Evolutionary conservation across 192 early-diverging fungal species (phyloP), one percentile per base, ranked within the genome.

Genomic region (Glomus cerebriforme): DNA sequence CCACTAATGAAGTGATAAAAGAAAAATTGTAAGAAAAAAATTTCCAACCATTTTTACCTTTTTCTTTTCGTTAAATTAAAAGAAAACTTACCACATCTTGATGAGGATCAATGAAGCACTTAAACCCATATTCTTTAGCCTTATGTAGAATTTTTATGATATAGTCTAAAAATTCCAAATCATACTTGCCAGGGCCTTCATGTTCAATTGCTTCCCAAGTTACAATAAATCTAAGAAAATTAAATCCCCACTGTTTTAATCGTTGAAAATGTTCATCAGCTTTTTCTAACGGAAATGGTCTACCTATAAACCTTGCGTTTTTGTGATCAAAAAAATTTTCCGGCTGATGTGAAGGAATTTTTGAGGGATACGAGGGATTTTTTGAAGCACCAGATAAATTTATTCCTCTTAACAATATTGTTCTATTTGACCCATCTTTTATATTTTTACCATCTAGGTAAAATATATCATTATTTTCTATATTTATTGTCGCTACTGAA

Each of bases 51-150:
- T 43, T 12, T 43, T 43, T 2, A 10, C 39, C 1, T 12, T 43
- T 35, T 35, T 35, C 26, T 15, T 31, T 15, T 3, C 26, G 15
- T 13, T 39, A 70, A 45, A 39, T 17, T 24, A 43, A 39, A 27
- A 27, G 7, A 71, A 15, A 27, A 29, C 78, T 78, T 86, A 91
- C 90, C 31, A 92, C 93, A 79, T 96, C 95, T 81, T 96, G 95
- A 82, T 96, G 95, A 7, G 95, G 95, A 85, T 96, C 92, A 67
- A 96, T 93, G 59, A 96, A 93, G 77, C 92, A 94, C 78, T 92
- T 90, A 78, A 96, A 89, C 3, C 93, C 95, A 85, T 93, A 92
- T 45, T 88, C 83, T 70, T 86, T 84, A 79, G 92, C 91, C 24
- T 89, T 85, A 37, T 83, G 81, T 29, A 95, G 85, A 7, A 96